Conservation (phyloP, 140 eudicot genomes). For the Cichorium intybus region DNA sequence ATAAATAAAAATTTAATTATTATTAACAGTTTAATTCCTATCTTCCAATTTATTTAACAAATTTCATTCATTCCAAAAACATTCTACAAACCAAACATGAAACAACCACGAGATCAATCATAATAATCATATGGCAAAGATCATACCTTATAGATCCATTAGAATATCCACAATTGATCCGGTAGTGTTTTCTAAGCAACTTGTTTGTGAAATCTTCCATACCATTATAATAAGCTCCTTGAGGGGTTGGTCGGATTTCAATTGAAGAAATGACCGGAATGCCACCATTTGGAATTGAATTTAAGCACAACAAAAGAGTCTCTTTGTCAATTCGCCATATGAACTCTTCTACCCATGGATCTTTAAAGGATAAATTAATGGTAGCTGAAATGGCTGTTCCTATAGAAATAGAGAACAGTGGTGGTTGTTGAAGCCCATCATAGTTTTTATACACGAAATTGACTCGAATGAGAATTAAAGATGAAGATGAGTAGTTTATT, state of each 20-base stretch:
- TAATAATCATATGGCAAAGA: not conserved
- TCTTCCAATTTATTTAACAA: too few species aligned
- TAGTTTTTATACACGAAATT: conserved; percentile 77
- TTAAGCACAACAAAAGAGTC: conserved; percentile 54
- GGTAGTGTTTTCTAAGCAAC: conserved; percentile 57
- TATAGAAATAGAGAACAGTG: conserved; percentile 70
- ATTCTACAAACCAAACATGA: too few species aligned
- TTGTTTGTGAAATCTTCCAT: conserved; percentile 41
- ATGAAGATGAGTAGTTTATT: conserved; percentile 35
- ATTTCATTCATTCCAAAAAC: too few species aligned
- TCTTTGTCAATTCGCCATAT: conserved; percentile 56
- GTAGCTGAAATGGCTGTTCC: conserved; percentile 56
- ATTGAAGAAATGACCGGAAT: conserved; percentile 80
- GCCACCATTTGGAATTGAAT: conserved; percentile 64
- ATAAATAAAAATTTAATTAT: conserved; percentile 14
- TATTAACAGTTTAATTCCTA: too few species aligned
- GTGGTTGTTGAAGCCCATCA: conserved; percentile 70
- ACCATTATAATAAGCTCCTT: conserved; percentile 54
- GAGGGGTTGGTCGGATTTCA: conserved; percentile 81
- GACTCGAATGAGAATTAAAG: conserved; percentile 60
- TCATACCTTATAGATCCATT: conserved; percentile 73
- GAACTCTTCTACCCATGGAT: conserved; percentile 94
- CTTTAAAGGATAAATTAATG: conserved; percentile 51
- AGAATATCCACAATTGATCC: conserved; percentile 76
- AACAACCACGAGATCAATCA: too few species aligned